Conservation (phyloP, 495 filamentous ascomycete species). For the Aspergillus affinis region DNA sequence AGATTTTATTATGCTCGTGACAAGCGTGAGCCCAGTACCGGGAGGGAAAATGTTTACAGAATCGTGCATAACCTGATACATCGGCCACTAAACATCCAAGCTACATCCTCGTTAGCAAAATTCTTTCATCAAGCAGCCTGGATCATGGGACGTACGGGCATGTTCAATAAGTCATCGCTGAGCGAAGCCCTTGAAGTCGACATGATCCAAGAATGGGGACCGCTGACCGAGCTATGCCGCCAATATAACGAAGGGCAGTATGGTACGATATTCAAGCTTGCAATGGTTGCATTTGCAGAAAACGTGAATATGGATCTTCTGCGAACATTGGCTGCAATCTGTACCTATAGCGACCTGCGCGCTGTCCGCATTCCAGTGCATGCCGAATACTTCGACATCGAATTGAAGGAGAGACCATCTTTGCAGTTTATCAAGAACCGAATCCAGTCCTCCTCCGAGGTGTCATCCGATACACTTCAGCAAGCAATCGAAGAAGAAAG, state of each 20-base stretch:
- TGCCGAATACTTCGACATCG: not conserved
- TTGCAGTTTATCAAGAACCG: not conserved
- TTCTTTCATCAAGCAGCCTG: not conserved
- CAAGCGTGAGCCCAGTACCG: not conserved
- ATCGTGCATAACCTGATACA: not conserved
- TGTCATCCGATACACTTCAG: not conserved
- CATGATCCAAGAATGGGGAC: not conserved
- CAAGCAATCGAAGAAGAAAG: not conserved
- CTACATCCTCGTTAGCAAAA: not conserved
- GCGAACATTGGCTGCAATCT: not conserved
- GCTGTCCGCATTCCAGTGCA: not conserved
- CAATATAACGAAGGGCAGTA: not conserved
- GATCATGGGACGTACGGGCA: not conserved
- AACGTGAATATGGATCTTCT: not conserved
- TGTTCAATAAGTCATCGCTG: not conserved
- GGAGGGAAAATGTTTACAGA: not conserved
- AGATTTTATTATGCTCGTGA: not conserved
- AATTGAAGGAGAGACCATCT: slow-evolving; percentile 26
- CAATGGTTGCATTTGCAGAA: not conserved
- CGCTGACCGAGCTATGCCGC: not conserved
- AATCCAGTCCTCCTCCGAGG: not conserved
- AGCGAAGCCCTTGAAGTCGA: not conserved
- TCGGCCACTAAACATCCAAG: not conserved
- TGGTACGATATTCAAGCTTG: not conserved
- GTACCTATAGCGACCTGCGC: not conserved